These are phyloP conservation scores for Populus hybrid DNA, from an alignment of 441 rosid genomes.

Conservation along the genomic window DNA sequence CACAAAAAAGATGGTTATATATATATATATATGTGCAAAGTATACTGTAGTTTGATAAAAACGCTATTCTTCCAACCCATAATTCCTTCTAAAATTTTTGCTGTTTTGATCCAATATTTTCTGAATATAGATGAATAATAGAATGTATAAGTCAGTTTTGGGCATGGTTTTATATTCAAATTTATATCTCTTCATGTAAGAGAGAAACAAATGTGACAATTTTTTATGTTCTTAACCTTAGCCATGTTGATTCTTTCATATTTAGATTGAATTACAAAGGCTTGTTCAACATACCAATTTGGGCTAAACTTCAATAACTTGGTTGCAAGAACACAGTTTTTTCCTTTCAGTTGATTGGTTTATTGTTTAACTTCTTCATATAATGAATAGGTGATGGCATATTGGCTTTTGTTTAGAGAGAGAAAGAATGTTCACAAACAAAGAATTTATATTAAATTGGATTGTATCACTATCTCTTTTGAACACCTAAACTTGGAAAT, in stretches of 20 bases:
- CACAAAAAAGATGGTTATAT: not conserved
- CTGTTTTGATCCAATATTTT: too few species aligned
- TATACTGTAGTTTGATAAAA: not conserved
- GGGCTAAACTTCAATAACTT: not conserved
- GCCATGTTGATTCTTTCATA: not conserved
- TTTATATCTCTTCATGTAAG: not conserved
- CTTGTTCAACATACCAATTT: not conserved
- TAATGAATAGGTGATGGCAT: not conserved
- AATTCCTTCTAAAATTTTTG: not conserved
- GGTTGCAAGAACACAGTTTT: not conserved
- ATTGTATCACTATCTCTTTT: not conserved
- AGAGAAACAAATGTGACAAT: not conserved
- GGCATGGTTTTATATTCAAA: not conserved
- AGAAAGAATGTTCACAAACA: not conserved
- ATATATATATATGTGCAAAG: too few species aligned
- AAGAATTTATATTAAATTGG: not conserved
- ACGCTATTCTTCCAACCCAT: not conserved
- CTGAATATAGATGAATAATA: too few species aligned
- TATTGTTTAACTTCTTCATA: not conserved
- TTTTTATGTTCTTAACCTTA: not conserved
- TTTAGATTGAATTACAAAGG: not conserved
- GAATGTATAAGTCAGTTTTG: not conserved
- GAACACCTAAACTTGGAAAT: not conserved
- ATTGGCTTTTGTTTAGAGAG: not conserved
- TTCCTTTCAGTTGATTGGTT: not conserved